These are phyloP conservation scores for Aspergillus eucalypticola DNA, from an alignment of 2,329 filamentous ascomycete genomes.

Conservation along the genomic window DNA sequence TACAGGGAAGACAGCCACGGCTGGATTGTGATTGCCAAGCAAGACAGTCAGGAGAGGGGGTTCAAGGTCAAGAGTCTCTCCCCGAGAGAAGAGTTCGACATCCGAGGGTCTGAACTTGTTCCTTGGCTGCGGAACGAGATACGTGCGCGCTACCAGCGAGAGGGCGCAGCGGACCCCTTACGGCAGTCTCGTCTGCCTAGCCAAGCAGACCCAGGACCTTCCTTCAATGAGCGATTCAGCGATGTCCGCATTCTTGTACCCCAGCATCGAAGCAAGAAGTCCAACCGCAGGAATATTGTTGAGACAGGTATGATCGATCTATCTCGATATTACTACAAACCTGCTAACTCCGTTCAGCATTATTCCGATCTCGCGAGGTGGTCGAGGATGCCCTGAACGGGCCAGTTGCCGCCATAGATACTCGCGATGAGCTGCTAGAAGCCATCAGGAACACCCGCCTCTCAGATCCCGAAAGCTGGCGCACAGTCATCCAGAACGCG, in stretches of 20 bases:
- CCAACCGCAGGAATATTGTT: slow-evolving; percentile 81
- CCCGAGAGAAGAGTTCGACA: slow-evolving; percentile 78
- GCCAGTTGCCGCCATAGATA: slow-evolving; percentile 84
- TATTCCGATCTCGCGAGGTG: slow-evolving; percentile 59
- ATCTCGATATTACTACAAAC: no score
- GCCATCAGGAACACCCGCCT: slow-evolving; percentile 72
- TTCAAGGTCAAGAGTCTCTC: slow-evolving; percentile 78
- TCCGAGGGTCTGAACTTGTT: slow-evolving; percentile 72
- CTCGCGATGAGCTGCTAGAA: slow-evolving; percentile 78
- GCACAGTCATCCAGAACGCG: slow-evolving; percentile 73
- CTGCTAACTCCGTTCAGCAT: slow-evolving; percentile 37
- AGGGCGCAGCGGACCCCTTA: slow-evolving; percentile 48
- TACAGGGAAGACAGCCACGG: slow-evolving; percentile 76
- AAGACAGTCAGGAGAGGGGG: slow-evolving; percentile 56
- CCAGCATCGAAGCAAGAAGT: slow-evolving; percentile 85
- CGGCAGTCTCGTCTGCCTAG: slow-evolving; percentile 44
- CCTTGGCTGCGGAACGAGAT: slow-evolving; percentile 79
- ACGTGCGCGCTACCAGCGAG: slow-evolving; percentile 70
- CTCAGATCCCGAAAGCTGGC: slow-evolving; percentile 81
- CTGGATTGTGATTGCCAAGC: slow-evolving; percentile 87
- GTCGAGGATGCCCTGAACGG: slow-evolving; percentile 72
- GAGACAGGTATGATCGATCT: slow-evolving; percentile 64
- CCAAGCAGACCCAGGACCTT: slow-evolving; percentile 39
- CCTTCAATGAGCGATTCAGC: slow-evolving; percentile 55
- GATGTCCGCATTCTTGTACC: slow-evolving; percentile 84